Evolutionary conservation across 2,329 filamentous ascomycete species (phyloP).

Genomic region (Epichloe festucae): DNA sequence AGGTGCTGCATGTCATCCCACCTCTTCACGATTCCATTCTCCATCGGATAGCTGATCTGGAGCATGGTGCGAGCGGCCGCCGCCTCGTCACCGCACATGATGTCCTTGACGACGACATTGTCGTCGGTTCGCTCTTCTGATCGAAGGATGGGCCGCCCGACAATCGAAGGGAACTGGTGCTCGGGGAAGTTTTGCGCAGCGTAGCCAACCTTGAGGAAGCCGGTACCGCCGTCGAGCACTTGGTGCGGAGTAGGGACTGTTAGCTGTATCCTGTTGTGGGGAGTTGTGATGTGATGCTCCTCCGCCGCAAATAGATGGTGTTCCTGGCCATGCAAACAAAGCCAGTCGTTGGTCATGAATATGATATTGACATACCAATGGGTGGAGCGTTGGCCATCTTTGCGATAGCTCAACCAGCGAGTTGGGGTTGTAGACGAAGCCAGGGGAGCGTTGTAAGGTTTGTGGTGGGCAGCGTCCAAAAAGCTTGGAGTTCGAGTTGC

Average conservation of each 20-base stretch:
- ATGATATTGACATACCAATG: constrained; percentile 32
- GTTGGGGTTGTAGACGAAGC: background rate
- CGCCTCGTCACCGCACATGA: constrained; percentile 99
- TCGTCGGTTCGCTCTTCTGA: constrained; percentile 67
- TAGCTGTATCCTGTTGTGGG: constrained; percentile 1
- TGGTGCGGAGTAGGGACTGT: constrained; percentile 22
- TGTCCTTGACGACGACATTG: constrained; percentile 74
- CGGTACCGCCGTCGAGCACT: constrained; percentile 99
- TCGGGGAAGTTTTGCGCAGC: constrained; percentile 99
- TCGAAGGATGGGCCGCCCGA: constrained; percentile 92
- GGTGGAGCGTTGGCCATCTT: constrained; percentile 40
- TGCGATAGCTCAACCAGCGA: constrained; percentile 11
- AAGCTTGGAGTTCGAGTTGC: background rate
- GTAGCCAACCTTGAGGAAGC: constrained; percentile 99
- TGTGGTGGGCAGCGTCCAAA: constrained; percentile 5
- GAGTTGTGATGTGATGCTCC: background rate
- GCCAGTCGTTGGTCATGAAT: constrained; percentile 10
- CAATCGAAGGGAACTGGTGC: constrained; percentile 95
- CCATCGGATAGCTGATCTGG: constrained; percentile 98
- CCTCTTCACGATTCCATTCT: constrained; percentile 98
- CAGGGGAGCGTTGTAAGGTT: constrained; percentile 1
- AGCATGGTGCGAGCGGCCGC: constrained; percentile 93
- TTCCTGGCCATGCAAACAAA: background rate
- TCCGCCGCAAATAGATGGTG: background rate
- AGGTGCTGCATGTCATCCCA: constrained; percentile 99